phyloP scores from a whole-genome alignment of 331 rosid species.

The Quercus phellos region DNA sequence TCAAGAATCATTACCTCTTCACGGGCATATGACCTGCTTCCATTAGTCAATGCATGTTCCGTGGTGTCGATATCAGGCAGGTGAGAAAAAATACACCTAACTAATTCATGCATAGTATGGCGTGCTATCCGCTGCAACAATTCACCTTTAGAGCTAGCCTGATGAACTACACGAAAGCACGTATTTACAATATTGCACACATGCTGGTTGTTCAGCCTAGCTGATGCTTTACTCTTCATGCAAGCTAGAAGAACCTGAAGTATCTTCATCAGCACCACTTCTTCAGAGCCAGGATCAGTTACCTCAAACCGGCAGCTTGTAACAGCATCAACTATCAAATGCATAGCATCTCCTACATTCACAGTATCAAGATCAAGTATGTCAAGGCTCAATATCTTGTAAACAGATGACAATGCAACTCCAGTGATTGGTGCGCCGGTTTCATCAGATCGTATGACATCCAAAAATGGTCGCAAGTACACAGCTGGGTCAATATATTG shows the following conservation, averaged over 20 bases:
- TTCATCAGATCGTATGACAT: conserved; percentile 90
- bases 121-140: conserved; percentile 86
- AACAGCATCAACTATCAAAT: conserved; percentile 86
- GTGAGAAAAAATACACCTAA: conserved; percentile 82
- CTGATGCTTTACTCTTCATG: conserved; percentile 86
- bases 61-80: conserved; percentile 68
- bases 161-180: conserved; percentile 89
- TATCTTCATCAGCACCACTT: conserved; percentile 85
- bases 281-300: conserved; percentile 84
- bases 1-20: conserved; percentile 53
- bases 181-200: conserved; percentile 91
- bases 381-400: conserved; percentile 80
- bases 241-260: conserved; percentile 90
- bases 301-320: conserved; percentile 91
- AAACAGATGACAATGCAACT: conserved; percentile 83
- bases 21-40: conserved; percentile 36
- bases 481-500: conserved; percentile 65
- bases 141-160: conserved; percentile 84
- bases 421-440: conserved; percentile 90
- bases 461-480: conserved; percentile 85
- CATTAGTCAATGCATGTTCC: conserved; percentile 66
- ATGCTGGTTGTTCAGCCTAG: conserved; percentile 84
- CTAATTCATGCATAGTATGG: conserved; percentile 83
- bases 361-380: conserved; percentile 72
- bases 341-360: conserved; percentile 78